phyloP scores from a whole-genome alignment of 2,329 filamentous ascomycete species.

The Nothomitra cinnamomea region DNA sequence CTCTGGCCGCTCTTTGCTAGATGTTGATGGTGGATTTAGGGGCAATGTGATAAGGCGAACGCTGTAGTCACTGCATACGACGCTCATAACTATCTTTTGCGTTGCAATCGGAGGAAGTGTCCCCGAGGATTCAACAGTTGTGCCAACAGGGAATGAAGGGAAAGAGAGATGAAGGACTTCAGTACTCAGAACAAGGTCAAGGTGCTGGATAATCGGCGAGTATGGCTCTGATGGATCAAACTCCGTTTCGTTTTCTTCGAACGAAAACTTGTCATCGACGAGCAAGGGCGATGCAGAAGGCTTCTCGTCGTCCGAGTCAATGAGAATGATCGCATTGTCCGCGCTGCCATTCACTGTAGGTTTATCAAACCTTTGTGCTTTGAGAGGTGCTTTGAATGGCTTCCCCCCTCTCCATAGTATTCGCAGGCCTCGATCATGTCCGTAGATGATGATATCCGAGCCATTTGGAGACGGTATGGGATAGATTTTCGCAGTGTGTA shows the following conservation, averaged over 20 bases:
- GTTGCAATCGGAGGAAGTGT: slow-evolving; percentile 30
- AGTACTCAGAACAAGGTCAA: slow-evolving; percentile 36
- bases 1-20: slow-evolving; percentile 19
- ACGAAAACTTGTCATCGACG: slow-evolving; percentile 22
- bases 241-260: slow-evolving; percentile 38
- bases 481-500: slow-evolving; percentile 38
- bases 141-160: slow-evolving; percentile 20
- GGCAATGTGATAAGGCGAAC: slow-evolving; percentile 37
- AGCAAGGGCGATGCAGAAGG: slow-evolving; percentile 14
- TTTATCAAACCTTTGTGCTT: slow-evolving; percentile 11
- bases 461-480: slow-evolving; percentile 41
- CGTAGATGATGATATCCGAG: slow-evolving; percentile 43
- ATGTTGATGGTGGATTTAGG: slow-evolving; percentile 32
- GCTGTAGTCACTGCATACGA: slow-evolving; percentile 39
- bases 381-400: slow-evolving; percentile 22
- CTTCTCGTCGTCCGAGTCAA: slow-evolving; percentile 39
- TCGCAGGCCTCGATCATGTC: slow-evolving; percentile 38
- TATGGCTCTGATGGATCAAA: slow-evolving; percentile 39
- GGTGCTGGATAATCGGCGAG: slow-evolving; percentile 33
- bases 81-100: slow-evolving; percentile 33
- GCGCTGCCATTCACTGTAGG: slow-evolving; percentile 24
- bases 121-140: slow-evolving; percentile 18
- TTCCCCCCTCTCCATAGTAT: slow-evolving; percentile 43
- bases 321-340: slow-evolving; percentile 34
- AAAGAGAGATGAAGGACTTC: slow-evolving; percentile 36